These are phyloP conservation scores for Coccinonectria pachysandricola DNA, from an alignment of 2,329 filamentous ascomycete species.

Conservation along the genomic window DNA sequence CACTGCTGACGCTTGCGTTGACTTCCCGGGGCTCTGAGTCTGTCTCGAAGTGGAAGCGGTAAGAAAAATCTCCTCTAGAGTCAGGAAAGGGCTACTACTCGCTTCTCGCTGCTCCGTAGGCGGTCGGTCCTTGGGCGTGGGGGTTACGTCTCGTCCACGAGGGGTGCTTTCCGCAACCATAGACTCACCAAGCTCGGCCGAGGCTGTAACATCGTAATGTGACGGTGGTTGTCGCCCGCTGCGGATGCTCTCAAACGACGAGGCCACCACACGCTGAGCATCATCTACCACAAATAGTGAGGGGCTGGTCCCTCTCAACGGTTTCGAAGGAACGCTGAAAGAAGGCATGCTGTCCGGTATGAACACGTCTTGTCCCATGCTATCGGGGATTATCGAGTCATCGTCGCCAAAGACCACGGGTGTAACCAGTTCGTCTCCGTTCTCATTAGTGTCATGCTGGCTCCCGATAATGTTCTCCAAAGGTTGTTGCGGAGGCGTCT, in stretches of 20 bases:
- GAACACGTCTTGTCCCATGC: conserved; percentile 8
- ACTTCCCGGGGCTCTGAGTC: conserved; percentile 25
- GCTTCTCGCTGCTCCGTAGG: conserved; percentile 12
- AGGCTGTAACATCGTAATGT: conserved; percentile 23
- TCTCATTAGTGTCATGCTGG: conserved; percentile 1
- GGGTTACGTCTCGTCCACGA: conserved; percentile 6
- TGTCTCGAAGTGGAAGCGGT: conserved; percentile 28
- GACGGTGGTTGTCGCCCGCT: conserved; percentile 42
- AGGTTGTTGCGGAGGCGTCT: conserved; percentile 1
- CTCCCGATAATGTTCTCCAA: conserved; percentile 1
- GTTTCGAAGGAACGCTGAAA: conserved; percentile 5
- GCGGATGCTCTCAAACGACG: conserved; percentile 27
- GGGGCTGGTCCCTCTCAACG: conserved; percentile 3
- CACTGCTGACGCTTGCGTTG: conserved; percentile 15
- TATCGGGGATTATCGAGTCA: conserved; percentile 3
- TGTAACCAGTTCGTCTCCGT: conserved; percentile 1
- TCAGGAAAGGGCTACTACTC: conserved; percentile 26
- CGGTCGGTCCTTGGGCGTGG: conserved; percentile 5
- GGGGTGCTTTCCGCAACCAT: conserved; percentile 14
- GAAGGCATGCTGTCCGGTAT: conserved; percentile 15
- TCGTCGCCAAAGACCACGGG: conserved; percentile 6
- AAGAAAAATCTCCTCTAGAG: conserved; percentile 30
- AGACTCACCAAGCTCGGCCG: conserved; percentile 15
- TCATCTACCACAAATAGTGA: conserved; percentile 3
- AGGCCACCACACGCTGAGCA: conserved; percentile 7